Conservation (phyloP, 2,329 filamentous ascomycete genomes). For the Ceratocystis destructans region DNA sequence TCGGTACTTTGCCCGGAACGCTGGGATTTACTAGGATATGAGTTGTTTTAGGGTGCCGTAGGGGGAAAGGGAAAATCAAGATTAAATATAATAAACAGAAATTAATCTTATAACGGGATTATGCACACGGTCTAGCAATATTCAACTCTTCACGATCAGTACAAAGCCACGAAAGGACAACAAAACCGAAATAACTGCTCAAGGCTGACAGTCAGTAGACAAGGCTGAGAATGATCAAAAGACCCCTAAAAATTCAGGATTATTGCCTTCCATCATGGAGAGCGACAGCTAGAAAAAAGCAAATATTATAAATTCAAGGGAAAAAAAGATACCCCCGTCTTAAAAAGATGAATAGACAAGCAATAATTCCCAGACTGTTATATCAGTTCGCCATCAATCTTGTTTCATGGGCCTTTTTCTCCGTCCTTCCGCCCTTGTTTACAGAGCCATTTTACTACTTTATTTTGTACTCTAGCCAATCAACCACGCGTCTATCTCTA, state of each 20-base stretch:
- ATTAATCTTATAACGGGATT: background rate
- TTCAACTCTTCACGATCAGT: too few species aligned
- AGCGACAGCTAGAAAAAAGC: background rate
- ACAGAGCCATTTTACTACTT: background rate
- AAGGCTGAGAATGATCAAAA: background rate
- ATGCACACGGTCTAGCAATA: background rate
- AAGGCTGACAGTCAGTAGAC: background rate
- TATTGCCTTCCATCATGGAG: background rate
- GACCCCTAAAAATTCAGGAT: background rate
- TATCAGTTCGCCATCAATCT: background rate
- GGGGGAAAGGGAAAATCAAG: background rate
- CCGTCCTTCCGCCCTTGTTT: background rate
- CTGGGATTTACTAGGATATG: background rate
- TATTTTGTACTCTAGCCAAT: background rate
- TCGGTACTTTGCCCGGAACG: background rate
- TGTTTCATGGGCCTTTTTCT: background rate
- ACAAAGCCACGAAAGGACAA: background rate
- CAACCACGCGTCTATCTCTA: background rate
- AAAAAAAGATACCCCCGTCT: too few species aligned
- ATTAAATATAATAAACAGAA: constrained; percentile 2
- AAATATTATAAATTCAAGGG: too few species aligned
- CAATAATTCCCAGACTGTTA: background rate
- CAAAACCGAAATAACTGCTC: background rate
- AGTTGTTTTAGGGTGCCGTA: background rate
- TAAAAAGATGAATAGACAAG: background rate